Percentiles rank a stretch among this genome's conserved stretches.
Evolutionary conservation across 352 stramenopile genomes (phyloP).

Genomic region (Phytophthora idaei): DNA sequence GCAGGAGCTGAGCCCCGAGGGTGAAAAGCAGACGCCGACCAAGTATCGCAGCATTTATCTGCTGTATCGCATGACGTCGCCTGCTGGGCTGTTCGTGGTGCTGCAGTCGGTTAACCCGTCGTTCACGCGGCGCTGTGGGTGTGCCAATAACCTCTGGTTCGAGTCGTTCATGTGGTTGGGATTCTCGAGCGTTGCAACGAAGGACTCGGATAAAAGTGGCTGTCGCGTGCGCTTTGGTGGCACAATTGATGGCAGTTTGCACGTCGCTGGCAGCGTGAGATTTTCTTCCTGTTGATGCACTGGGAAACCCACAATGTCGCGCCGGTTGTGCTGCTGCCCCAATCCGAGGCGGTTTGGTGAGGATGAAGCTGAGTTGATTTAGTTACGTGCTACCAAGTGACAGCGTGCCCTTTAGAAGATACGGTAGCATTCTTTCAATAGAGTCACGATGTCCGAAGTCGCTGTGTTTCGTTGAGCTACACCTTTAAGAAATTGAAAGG

Average conservation of each 20-base stretch:
- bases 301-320: conserved; percentile 40
- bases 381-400: too few species aligned
- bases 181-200: conserved; percentile 17
- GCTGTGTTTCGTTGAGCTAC: too few species aligned
- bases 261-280: conserved; percentile 36
- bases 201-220: background rate
- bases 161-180: conserved; percentile 44
- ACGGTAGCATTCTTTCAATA: too few species aligned
- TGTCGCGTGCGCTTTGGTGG: conserved; percentile 41
- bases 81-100: conserved; percentile 39
- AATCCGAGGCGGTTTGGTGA: conserved; percentile 11
- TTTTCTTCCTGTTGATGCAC: conserved; percentile 44
- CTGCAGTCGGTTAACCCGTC: conserved; percentile 40
- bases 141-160: conserved; percentile 41
- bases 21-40: conserved; percentile 25
- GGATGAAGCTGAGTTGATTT: too few species aligned
- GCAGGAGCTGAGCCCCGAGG: conserved; percentile 30
- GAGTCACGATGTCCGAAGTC: too few species aligned
- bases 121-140: conserved; percentile 38
- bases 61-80: conserved; percentile 37
- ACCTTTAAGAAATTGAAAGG: too few species aligned
- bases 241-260: conserved; percentile 38
- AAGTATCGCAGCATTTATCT: conserved; percentile 46
- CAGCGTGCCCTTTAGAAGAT: too few species aligned
- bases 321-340: conserved; percentile 31